Base-by-base conservation (phyloP, 202 grass and related monocot species). In the Cymbopogon flexuosus region DNA sequence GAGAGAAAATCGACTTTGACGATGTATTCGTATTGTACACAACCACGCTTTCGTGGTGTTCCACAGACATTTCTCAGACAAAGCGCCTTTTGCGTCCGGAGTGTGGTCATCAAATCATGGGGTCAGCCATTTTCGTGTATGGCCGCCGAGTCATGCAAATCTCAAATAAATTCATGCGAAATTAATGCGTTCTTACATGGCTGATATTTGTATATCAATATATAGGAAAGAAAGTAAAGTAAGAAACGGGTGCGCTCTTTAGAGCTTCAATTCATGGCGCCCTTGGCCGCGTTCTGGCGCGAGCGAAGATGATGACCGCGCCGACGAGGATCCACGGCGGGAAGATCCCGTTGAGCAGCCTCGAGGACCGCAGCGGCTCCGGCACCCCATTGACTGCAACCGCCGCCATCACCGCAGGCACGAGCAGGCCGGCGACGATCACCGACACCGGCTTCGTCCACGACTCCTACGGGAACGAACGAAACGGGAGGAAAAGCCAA, bases 321-420 rank as follows among this genome's bases (percentile, higher is more conserved):
- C 74, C 67, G 49, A 70, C 77, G 31, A 96, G 87, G 79, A 96
- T 87, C 89, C 87, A 95, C 27, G 83, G 85, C 41, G 87, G 77
- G 63, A 92, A 86, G 14, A 92, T 10, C 33, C 71, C 73, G 9
- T 67, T 81, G 36, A 77, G 27, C 62, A 80, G 59, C 49, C 16
- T 76, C 54, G 59, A 81, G 24, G 85, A 84, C 40, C 71, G 81
- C 39, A 87, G 65, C 24, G 60, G 59, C 37, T 90, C 80, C 16
- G 83, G 93, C 29, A 95, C 46, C 27, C 88, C 83, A 27, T 88
- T 76, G 41, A 73, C 7, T 19, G 76, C 70, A 0, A 92, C 4
- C 40, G 19, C 15, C 49, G 68, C 81, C 83, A 92, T 18, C 75
- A 86, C 58, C 19, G 68, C 70, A 6, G 80, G 85, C 65, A 88